A percentile compares a stretch with the other conserved stretches of the same genome.
Evolutionary conservation across 2,329 filamentous ascomycete genomes (phyloP).

Genomic region (Hawksworthiomyces lignivorus): DNA sequence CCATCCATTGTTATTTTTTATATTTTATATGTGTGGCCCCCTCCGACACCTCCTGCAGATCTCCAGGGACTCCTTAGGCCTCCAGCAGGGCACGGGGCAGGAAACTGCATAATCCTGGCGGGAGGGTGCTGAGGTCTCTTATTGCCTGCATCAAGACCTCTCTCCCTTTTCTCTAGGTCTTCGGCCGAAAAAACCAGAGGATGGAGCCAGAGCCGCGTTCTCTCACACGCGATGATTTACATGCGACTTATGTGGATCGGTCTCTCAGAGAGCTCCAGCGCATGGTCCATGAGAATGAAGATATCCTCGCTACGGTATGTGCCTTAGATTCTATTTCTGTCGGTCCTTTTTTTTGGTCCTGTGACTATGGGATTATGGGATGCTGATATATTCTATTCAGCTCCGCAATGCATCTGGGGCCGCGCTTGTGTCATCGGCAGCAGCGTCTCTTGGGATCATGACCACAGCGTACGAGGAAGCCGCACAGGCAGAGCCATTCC

Average conservation of each 20-base stretch:
- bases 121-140: no score
- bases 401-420: constrained; percentile 11
- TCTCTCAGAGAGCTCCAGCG: constrained; percentile 61
- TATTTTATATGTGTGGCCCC: no score
- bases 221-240: constrained; percentile 29
- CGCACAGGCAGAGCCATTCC: constrained; percentile 51
- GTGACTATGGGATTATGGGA: neutral
- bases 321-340: neutral
- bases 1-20: no score
- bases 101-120: no score
- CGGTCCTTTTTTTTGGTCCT: neutral
- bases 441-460: constrained; percentile 40
- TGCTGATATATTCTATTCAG: constrained; percentile 12
- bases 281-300: constrained; percentile 47
- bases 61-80: neutral
- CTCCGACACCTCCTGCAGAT: constrained; percentile 8
- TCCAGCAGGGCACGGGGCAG: neutral
- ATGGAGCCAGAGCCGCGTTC: constrained; percentile 23
- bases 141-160: no score
- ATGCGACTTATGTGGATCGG: constrained; percentile 52
- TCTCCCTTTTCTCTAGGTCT: no score
- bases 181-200: no score
- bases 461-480: constrained; percentile 60
- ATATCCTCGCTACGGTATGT: constrained; percentile 38
- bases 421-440: constrained; percentile 14